Base-by-base conservation (phyloP, 2,329 filamentous ascomycete species). In the Sporothrix globosa region DNA sequence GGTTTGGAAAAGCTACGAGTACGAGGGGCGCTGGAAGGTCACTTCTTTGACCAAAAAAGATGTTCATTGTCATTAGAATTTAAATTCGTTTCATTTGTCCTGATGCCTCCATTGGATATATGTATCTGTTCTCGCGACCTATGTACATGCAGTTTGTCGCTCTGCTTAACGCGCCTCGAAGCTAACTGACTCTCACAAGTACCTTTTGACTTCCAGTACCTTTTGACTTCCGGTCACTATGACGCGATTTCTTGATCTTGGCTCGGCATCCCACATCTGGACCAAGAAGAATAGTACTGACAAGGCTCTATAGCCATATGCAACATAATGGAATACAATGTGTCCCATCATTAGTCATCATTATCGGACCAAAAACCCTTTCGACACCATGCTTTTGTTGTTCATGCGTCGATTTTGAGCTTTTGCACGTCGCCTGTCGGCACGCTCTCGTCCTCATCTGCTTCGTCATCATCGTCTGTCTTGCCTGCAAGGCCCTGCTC, bases 401-500 rank as follows among this genome's bases (percentile, higher is more conserved):
- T 3, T 66, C 34, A 74, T 24, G 73, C 87, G 74, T 88, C 85
- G 68, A 96, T 85, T 80, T 92, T 91, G 74, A 96, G 83, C 79
- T 90, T 91, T 73, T 90, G 88, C 72, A 95, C 81, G 46, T 85
- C 87, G 41, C 87, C 89, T 24, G 84, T 78, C 0, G 85, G 84
- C 72, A 84, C 89, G 21, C 90, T 90, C 4, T 87, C 89, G 2
- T 92, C 88, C 1, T 85, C 88, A 19, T 88, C 90, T 24, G 91
- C 91, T 3, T 87, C 90, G 1, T 92, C 86, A 72, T 89, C 88
- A 75, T 90, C 88, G 60, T 90, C 90, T 73, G 80, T 84, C 81
- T 90, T 92, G 63, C 87, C 85, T 67, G 82, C 91, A 76, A 94
- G 79, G 39, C 92, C 92, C 67, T 85, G 85, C 83, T 94, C 91